Conservation (phyloP, 306 rosid genomes). For the Vigna trinervia region DNA sequence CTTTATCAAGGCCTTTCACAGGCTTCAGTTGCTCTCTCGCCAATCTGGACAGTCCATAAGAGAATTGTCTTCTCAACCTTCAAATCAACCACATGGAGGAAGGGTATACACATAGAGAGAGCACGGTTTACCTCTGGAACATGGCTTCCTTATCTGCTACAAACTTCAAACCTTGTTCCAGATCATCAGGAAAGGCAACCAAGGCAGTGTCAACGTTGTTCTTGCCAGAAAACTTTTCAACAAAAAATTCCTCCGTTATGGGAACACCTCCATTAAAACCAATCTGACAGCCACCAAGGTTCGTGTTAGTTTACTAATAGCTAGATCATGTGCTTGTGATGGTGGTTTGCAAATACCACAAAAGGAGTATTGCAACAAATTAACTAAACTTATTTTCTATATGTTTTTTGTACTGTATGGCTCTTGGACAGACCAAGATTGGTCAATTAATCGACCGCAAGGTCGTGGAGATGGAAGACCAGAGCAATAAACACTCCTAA, state of each 20-base stretch:
- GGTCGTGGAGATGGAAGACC: too few relatives aligned
- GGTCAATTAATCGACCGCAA: too few relatives aligned
- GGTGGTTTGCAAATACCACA: constrained; percentile 28
- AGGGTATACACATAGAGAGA: neutral
- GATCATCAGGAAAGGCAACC: constrained; percentile 72
- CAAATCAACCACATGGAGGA: constrained; percentile 11
- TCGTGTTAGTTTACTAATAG: constrained; percentile 43
- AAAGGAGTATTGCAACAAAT: constrained; percentile 28
- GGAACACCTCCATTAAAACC: constrained; percentile 94
- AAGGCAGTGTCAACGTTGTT: constrained; percentile 76
- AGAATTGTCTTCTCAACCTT: constrained; percentile 33
- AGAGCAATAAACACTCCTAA: too few relatives aligned
- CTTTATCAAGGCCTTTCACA: constrained; percentile 68
- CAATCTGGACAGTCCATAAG: constrained; percentile 64
- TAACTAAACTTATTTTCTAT: constrained; percentile 1
- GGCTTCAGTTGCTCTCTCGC: constrained; percentile 73
- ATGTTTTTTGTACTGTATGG: neutral
- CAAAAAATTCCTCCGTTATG: constrained; percentile 75
- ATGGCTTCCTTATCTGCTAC: constrained; percentile 80
- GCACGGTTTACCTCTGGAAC: constrained; percentile 69
- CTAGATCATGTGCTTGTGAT: constrained; percentile 26
- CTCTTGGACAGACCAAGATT: too few relatives aligned
- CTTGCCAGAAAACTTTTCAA: constrained; percentile 72
- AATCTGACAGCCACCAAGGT: constrained; percentile 58
- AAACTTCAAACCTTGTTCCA: constrained; percentile 78